Percentiles rank a stretch among this genome's conserved stretches.
phyloP scores from a whole-genome alignment of 805 yeast species.

The Myxozyma geophila region DNA sequence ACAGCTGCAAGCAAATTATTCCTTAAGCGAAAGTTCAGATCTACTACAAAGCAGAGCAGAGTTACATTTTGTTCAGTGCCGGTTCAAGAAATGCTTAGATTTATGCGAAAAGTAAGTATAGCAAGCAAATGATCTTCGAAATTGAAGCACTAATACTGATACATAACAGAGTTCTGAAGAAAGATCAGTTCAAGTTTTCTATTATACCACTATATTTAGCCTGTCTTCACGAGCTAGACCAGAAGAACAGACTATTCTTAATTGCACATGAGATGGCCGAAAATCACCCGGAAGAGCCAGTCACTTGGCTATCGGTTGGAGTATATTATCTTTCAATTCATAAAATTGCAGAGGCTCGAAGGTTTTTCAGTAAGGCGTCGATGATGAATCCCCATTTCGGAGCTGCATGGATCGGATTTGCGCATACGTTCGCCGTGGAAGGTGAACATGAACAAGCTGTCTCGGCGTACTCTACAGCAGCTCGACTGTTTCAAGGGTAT shows the following conservation, averaged over 20 bases:
- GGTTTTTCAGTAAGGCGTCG: conserved; percentile 87
- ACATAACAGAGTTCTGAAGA: conserved; percentile 38
- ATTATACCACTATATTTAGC: conserved; percentile 80
- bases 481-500: conserved; percentile 67
- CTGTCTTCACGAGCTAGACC: conserved; percentile 82
- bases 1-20: conserved; percentile 71
- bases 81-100: conserved; percentile 73
- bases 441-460: conserved; percentile 99
- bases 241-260: conserved; percentile 76
- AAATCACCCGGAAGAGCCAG: conserved; percentile 74
- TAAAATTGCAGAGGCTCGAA: conserved; percentile 79
- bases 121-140: too few relatives aligned
- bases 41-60: conserved; percentile 72
- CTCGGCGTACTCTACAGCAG: conserved; percentile 95
- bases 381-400: conserved; percentile 86
- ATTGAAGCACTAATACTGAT: background rate
- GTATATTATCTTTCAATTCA: conserved; percentile 79
- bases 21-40: conserved; percentile 70
- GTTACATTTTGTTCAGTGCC: conserved; percentile 71
- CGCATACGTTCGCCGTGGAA: conserved; percentile 95
- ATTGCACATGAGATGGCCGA: conserved; percentile 86
- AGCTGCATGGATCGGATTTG: conserved; percentile 97
- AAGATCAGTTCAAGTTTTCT: conserved; percentile 71
- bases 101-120: conserved; percentile 64
- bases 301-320: conserved; percentile 93